Evolutionary conservation across 1,139 yeast species (phyloP), one percentile per base, ranked within the genome.

Genomic region (Cylindricascospora bacillispora): DNA sequence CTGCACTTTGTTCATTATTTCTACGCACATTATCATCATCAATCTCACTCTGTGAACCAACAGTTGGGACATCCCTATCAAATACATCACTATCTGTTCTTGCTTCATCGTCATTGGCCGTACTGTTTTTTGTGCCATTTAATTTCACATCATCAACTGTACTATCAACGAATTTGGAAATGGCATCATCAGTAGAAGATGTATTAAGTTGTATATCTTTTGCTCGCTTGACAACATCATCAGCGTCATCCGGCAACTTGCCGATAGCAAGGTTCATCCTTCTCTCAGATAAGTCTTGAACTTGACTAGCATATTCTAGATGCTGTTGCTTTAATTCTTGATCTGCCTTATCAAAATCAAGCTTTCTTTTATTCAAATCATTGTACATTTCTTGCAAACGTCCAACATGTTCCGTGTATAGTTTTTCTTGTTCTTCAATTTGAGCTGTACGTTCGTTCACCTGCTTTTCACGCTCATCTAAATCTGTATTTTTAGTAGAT

Each of bases 271-370:
- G 33, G 15, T 44, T 47, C 47, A 57, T 51, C 37, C 57, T 59
- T 35, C 48, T 56, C 22, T 55, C 58, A 2, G 60, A 45, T 28
- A 57, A 46, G 9, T 52, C 56, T 34, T 59, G 63, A 13, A 57
- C 50, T 34, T 56, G 52, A 28, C 52, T 46, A 16, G 62, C 60
- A 34, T 59, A 58, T 32, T 57, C 60, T 20, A 54, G 37, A 32
- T 57, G 57, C 29, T 56, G 62, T 27, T 49, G 47, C 30, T 57
- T 51, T 12, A 59, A 38, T 11, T 57, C 60, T 17, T 47, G 45
- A 33, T 59, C 60, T n/a, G 62, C 62, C 14, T 43, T 44, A 12
- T 54, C 57, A 22, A 57, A 45, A 22, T 52, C 47, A 24, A 44
- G 41, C 33, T 57, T 55, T 41, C 60, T 57, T 30, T 47, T 42